A percentile compares a stretch with the other conserved stretches of the same genome.
Conservation (phyloP, 1,284 basidiomycete species). For the Ustilago tritici region DNA sequence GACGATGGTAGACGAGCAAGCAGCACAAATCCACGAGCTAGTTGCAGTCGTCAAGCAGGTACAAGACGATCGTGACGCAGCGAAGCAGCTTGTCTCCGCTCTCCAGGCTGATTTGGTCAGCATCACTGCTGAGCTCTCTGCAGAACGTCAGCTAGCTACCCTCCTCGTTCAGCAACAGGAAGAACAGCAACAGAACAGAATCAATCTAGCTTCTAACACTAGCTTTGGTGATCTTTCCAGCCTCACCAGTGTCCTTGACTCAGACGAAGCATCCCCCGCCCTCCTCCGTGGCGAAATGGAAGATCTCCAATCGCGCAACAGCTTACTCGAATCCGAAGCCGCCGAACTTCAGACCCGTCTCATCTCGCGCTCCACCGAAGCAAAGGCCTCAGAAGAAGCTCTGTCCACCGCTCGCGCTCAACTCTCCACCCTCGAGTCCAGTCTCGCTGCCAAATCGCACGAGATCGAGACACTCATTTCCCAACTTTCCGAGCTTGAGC, state of each 20-base stretch:
- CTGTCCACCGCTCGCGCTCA: constrained; percentile 18
- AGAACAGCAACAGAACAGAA: constrained; percentile 17
- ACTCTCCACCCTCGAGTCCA: constrained; percentile 22
- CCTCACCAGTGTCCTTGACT: constrained; percentile 12
- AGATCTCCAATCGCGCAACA: constrained; percentile 21
- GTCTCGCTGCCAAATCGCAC: constrained; percentile 30
- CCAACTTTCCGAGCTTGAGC: constrained; percentile 33
- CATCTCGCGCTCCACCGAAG: constrained; percentile 22
- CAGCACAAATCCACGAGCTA: constrained; percentile 40
- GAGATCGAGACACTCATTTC: constrained; percentile 21
- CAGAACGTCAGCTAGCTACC: constrained; percentile 28
- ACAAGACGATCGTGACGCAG: constrained; percentile 42
- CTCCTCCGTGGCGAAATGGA: constrained; percentile 21
- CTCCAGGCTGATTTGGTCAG: constrained; percentile 27
- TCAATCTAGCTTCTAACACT: constrained; percentile 1
- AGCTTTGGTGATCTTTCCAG: constrained; percentile 22
- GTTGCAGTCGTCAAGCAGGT: constrained; percentile 49
- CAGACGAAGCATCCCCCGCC: constrained; percentile 8
- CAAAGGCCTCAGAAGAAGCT: constrained; percentile 35
- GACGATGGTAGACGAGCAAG: constrained; percentile 29
- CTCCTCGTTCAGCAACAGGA: constrained; percentile 24
- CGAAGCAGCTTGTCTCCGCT: constrained; percentile 24
- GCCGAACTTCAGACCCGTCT: constrained; percentile 18
- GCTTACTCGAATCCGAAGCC: constrained; percentile 23
- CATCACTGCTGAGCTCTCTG: constrained; percentile 28